Evolutionary conservation across 257 asterid genomes (phyloP).

Genomic region (Cruciata laevipes): DNA sequence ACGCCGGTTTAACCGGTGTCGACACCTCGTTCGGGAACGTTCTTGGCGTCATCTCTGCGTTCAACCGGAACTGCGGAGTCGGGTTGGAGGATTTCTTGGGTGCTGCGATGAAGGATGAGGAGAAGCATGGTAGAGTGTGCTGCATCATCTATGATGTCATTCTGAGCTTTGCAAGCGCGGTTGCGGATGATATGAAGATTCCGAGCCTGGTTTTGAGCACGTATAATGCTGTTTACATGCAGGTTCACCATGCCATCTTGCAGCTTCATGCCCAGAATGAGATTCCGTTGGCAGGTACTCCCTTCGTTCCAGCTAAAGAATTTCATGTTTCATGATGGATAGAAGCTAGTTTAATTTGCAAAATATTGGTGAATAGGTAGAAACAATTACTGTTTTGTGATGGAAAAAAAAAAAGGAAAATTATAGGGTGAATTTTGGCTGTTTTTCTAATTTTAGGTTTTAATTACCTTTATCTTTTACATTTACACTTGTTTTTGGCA

Average conservation of each 20-base stretch:
- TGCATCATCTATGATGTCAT: constrained; percentile 39
- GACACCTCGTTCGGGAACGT: background rate
- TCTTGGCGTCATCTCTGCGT: background rate
- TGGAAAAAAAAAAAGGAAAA: too few species aligned
- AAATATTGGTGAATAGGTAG: too few species aligned
- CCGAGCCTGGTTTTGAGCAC: constrained; percentile 44
- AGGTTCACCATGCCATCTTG: constrained; percentile 19
- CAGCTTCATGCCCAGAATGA: constrained; percentile 22
- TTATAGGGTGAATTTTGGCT: too few species aligned
- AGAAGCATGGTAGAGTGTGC: constrained; percentile 11
- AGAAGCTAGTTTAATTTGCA: too few species aligned
- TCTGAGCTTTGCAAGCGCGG: constrained; percentile 31
- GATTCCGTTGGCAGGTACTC: constrained; percentile 33
- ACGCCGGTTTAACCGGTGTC: background rate
- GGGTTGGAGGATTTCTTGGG: constrained; percentile 27
- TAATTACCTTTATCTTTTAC: too few species aligned
- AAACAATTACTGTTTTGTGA: too few species aligned
- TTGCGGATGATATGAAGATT: constrained; percentile 17
- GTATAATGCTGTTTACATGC: constrained; percentile 23
- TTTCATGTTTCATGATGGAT: too few species aligned
- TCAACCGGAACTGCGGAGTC: constrained; percentile 23
- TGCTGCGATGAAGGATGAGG: constrained; percentile 14
- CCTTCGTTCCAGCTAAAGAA: too few species aligned
- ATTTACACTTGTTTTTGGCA: too few species aligned
- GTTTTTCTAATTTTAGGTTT: too few species aligned